Evolutionary conservation across 2,329 filamentous ascomycete species (phyloP).

Genomic region (Neospermospora avenae): DNA sequence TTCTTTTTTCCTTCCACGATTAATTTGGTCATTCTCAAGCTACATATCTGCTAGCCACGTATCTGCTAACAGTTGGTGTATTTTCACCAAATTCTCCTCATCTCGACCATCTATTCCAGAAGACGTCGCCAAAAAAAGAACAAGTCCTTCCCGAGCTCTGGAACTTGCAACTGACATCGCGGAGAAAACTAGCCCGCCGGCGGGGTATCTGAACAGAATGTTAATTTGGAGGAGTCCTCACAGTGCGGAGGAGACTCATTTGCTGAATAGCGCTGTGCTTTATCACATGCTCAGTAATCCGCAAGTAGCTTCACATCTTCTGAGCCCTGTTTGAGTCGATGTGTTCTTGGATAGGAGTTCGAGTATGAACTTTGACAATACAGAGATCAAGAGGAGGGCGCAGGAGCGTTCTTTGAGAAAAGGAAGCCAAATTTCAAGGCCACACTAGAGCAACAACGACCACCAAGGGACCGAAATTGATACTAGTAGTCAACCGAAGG

Average conservation of each 20-base stretch:
- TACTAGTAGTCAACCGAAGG: constrained; percentile 3
- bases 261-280: constrained; percentile 62
- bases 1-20: constrained; percentile 67
- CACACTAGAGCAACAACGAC: constrained; percentile 50
- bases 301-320: background rate
- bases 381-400: constrained; percentile 55
- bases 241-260: constrained; percentile 63
- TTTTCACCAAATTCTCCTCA: constrained; percentile 49
- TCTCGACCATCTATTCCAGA: constrained; percentile 60
- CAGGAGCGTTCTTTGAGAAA: constrained; percentile 57
- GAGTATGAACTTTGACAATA: constrained; percentile 34
- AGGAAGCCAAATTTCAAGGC: constrained; percentile 52
- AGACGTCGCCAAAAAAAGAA: constrained; percentile 53
- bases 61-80: constrained; percentile 59
- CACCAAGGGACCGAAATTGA: constrained; percentile 40
- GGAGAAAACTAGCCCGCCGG: constrained; percentile 59
- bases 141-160: constrained; percentile 61
- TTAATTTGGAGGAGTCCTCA: constrained; percentile 59
- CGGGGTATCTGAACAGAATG: constrained; percentile 65
- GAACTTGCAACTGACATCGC: constrained; percentile 64
- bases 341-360: background rate
- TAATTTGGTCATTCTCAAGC: constrained; percentile 63
- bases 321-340: background rate
- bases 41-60: too few species aligned
- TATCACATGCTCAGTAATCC: constrained; percentile 46